These are phyloP conservation scores for Bryoglossum gracile DNA, from an alignment of 495 filamentous ascomycete species.

Conservation along the genomic window DNA sequence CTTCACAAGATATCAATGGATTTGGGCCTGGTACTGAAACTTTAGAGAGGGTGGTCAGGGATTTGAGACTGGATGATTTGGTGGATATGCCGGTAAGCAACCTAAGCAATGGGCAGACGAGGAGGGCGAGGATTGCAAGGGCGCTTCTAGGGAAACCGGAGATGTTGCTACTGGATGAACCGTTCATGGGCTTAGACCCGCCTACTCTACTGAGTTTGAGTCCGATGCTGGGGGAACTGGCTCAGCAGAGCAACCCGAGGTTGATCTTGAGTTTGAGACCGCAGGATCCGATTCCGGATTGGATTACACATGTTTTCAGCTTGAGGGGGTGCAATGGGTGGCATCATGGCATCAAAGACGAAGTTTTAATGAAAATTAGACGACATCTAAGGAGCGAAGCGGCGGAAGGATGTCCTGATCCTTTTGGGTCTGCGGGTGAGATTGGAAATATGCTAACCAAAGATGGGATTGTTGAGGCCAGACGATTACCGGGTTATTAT, in stretches of 20 bases:
- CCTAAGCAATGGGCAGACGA: constrained; percentile 87
- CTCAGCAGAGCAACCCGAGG: constrained; percentile 55
- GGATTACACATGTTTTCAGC: constrained; percentile 77
- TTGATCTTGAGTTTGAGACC: constrained; percentile 72
- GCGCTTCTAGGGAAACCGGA: constrained; percentile 73
- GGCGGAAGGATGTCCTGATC: constrained; percentile 31
- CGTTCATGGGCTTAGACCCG: constrained; percentile 95
- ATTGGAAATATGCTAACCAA: constrained; percentile 41
- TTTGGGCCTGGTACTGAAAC: constrained; percentile 35
- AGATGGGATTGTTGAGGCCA: constrained; percentile 33
- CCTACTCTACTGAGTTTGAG: constrained; percentile 63
- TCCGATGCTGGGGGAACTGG: constrained; percentile 56
- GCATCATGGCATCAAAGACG: constrained; percentile 46
- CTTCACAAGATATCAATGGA: constrained; percentile 42
- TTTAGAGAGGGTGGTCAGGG: constrained; percentile 52
- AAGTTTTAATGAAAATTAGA: constrained; percentile 42
- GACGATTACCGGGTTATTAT: too few relatives aligned
- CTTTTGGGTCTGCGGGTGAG: constrained; percentile 42
- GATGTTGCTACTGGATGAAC: constrained; percentile 82
- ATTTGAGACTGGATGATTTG: constrained; percentile 58
- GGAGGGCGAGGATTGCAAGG: constrained; percentile 79
- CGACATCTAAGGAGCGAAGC: constrained; percentile 29
- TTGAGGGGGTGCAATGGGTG: constrained; percentile 55
- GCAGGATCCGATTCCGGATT: constrained; percentile 79
- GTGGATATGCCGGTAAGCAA: constrained; percentile 75